Percentiles rank a stretch among this genome's conserved stretches.
phyloP scores from a whole-genome alignment of 495 filamentous ascomycete species.

The Rostrohypoxylon terebratum region DNA sequence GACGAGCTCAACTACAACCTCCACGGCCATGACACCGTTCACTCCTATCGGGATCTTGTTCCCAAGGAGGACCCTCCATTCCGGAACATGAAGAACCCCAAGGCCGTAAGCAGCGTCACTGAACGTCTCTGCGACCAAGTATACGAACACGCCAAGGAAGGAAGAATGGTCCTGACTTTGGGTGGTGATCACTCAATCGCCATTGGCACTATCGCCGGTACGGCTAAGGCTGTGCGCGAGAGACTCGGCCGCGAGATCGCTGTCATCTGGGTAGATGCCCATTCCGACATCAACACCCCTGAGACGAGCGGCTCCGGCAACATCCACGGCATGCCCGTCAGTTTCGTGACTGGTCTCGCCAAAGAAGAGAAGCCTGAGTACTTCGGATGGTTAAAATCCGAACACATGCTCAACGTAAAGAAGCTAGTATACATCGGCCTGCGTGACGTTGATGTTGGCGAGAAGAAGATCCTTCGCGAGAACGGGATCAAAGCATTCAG shows the following conservation, averaged over 20 bases:
- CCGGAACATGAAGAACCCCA: constrained; percentile 93
- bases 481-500: constrained; percentile 94
- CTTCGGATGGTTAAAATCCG: constrained; percentile 87
- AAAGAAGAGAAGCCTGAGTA: constrained; percentile 75
- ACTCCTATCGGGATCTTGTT: constrained; percentile 82
- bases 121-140: constrained; percentile 82
- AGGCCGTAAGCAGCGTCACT: constrained; percentile 89
- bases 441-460: constrained; percentile 88
- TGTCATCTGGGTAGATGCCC: constrained; percentile 98
- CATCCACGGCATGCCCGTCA: constrained; percentile 98
- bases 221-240: constrained; percentile 85
- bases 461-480: constrained; percentile 90
- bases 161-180: constrained; percentile 89
- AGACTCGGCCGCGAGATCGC: constrained; percentile 83
- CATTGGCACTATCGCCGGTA: constrained; percentile 89
- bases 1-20: constrained; percentile 90
- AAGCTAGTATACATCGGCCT: constrained; percentile 98
- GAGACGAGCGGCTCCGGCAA: constrained; percentile 91
- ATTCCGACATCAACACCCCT: constrained; percentile 97
- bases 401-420: constrained; percentile 69
- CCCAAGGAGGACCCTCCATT: constrained; percentile 80
- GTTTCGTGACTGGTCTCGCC: constrained; percentile 88
- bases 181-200: constrained; percentile 98
- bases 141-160: constrained; percentile 85
- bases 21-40: constrained; percentile 83